Percentiles rank a stretch among this genome's conserved stretches.
Conservation (phyloP, 2,329 filamentous ascomycete species). For the Reticulascus tulasneorum region DNA sequence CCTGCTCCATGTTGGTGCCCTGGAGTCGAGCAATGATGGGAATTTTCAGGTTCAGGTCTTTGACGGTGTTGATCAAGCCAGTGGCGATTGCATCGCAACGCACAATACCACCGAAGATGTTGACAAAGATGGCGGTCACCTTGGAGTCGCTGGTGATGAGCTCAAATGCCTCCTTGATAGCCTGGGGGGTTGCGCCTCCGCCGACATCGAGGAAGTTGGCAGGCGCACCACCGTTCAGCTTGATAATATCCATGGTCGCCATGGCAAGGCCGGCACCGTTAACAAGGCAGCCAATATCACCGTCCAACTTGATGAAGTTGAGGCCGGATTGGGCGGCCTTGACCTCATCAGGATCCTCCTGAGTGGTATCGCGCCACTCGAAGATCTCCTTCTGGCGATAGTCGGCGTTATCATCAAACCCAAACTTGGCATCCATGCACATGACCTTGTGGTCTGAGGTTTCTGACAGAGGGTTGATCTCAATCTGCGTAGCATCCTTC, state of each 20-base stretch:
- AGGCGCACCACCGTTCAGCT: constrained; percentile 92
- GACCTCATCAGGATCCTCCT: constrained; percentile 97
- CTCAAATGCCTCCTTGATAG: constrained; percentile 96
- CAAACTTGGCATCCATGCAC: constrained; percentile 99
- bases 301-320: constrained; percentile 99
- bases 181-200: constrained; percentile 92
- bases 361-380: constrained; percentile 84
- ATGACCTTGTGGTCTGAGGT: constrained; percentile 97
- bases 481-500: constrained; percentile 97
- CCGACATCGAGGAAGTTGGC: constrained; percentile 99
- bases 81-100: constrained; percentile 96
- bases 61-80: constrained; percentile 90
- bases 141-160: constrained; percentile 98
- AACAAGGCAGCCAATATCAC: constrained; percentile 98
- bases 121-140: constrained; percentile 98
- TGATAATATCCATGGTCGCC: constrained; percentile 99
- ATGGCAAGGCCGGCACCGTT: constrained; percentile 99
- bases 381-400: constrained; percentile 98
- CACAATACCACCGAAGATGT: constrained; percentile 99
- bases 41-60: constrained; percentile 92
- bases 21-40: constrained; percentile 96
- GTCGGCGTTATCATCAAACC: constrained; percentile 97
- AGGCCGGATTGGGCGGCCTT: constrained; percentile 86
- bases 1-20: constrained; percentile 96
- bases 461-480: constrained; percentile 98